phyloP scores from a whole-genome alignment of 1,284 basidiomycete genomes.

The Stygiomarasmius scandens region DNA sequence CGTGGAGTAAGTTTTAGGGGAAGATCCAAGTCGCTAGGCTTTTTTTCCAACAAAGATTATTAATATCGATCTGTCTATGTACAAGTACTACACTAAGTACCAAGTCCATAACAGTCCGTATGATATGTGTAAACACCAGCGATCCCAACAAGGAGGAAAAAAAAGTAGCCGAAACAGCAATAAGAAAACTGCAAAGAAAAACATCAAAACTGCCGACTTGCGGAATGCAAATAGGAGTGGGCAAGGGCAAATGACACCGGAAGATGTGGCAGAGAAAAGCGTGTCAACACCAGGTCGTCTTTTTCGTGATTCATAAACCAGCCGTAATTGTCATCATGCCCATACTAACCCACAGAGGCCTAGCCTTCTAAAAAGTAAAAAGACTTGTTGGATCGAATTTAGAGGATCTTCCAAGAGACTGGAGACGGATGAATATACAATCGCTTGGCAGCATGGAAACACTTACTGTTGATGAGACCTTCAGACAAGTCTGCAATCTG shows the following conservation, averaged over 20 bases:
- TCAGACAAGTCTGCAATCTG: constrained; percentile 44
- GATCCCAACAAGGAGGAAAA: constrained; percentile 4
- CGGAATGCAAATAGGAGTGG: background rate
- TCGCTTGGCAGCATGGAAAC: background rate
- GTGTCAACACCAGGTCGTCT: constrained; percentile 11
- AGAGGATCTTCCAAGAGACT: background rate
- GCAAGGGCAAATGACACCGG: constrained; percentile 4
- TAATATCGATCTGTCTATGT: background rate
- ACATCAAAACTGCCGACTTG: constrained; percentile 10
- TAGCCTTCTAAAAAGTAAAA: no score
- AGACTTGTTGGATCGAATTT: background rate
- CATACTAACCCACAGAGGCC: constrained; percentile 1
- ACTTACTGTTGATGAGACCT: constrained; percentile 53
- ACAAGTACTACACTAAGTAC: background rate
- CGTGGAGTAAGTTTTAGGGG: background rate
- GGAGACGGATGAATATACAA: background rate
- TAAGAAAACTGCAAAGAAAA: background rate
- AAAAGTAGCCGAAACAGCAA: constrained; percentile 2
- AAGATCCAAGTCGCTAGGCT: no score
- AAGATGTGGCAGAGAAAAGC: background rate
- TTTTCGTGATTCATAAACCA: constrained; percentile 11
- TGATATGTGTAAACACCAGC: background rate
- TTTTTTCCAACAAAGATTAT: no score
- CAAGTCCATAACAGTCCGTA: background rate
- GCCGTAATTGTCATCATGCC: constrained; percentile 5